Evolutionary conservation across 1,139 yeast genomes (phyloP).

Genomic region (Protomyces gravidus): DNA sequence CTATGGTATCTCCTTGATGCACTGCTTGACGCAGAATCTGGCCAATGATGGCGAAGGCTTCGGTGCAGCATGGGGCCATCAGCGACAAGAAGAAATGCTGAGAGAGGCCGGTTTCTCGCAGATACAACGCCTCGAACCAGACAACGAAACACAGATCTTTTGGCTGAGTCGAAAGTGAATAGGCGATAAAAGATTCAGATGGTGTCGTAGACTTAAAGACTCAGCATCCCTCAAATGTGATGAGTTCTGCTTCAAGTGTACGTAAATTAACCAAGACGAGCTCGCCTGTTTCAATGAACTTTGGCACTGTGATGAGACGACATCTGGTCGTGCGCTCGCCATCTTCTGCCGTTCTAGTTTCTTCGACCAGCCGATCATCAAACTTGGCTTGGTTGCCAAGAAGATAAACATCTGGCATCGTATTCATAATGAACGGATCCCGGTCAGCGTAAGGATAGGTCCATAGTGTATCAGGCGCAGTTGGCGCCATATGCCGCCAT

Average conservation of each 20-base stretch:
- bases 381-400: slow-evolving; percentile 75
- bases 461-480: slow-evolving; percentile 91
- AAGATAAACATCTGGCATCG: slow-evolving; percentile 80
- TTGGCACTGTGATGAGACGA: slow-evolving; percentile 64
- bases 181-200: not conserved
- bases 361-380: slow-evolving; percentile 44
- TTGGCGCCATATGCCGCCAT: slow-evolving; percentile 89
- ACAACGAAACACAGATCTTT: not conserved
- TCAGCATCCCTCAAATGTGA: slow-evolving; percentile 5
- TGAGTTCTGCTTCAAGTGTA: slow-evolving; percentile 50
- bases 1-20: not conserved
- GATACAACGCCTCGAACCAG: not conserved
- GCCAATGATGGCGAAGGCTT: slow-evolving; percentile 6
- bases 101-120: not conserved
- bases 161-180: not conserved
- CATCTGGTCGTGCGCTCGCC: slow-evolving; percentile 38
- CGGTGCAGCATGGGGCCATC: slow-evolving; percentile 1
- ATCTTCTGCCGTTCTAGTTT: slow-evolving; percentile 35
- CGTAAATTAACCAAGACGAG: slow-evolving; percentile 62
- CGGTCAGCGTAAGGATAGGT: slow-evolving; percentile 75
- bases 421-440: slow-evolving; percentile 76
- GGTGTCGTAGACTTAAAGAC: not conserved
- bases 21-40: slow-evolving; percentile 5
- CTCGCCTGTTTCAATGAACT: slow-evolving; percentile 61
- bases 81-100: not conserved